Base-by-base conservation (phyloP, 2,329 filamentous ascomycete genomes). In the Paecilomyces sp. region DNA sequence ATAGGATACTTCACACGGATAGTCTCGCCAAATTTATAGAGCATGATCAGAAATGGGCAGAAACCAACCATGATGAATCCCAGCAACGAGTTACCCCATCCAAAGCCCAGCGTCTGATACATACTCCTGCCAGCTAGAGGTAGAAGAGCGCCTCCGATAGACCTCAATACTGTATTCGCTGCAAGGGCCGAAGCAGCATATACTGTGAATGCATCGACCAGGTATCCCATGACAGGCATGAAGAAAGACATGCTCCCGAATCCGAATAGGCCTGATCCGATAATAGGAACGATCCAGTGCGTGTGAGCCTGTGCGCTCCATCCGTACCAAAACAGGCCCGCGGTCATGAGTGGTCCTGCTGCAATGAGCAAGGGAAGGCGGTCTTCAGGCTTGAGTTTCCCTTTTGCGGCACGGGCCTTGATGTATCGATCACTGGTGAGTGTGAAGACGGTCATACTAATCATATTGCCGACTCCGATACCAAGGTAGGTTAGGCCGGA, bases 221-320 rank as follows among this genome's bases (percentile, higher is more conserved):
- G 77, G 65, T 87, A 87, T 18, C 82, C 84, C 55, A 84, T 81
- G 54, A 82, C 78, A 55, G 81, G 81, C 67, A 70, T 66, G 54
- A 84, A 81, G 54, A 64, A 64, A 15, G 61, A 55, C 58, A 84
- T 83, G 9, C 80, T 77, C 0, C 83, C 83, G 1, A 75, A 72
- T 0, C 81, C 79, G 22, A 83, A 81, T 5, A 84, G 70, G 4
- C 76, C 74, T 1, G 82, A 79, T 7, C 83, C 84, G 54, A 85
- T 73, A 63, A 85, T 83, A 0, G 82, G 82, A 11, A 84, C 73
- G 41, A 85, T 80, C 80, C 82, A 85, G 64, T 83, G 81, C 1
- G 76, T 70, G 3, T 72, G 66, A 33, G 75, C 69, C 59, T 84
- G 70, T 0, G 82, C 82, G 5, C 76, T 73, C 80, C 82, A 85